A percentile compares a stretch with the other conserved stretches of the same genome.
Conservation (phyloP, 306 rosid species). For the Quercus engelmannii region DNA sequence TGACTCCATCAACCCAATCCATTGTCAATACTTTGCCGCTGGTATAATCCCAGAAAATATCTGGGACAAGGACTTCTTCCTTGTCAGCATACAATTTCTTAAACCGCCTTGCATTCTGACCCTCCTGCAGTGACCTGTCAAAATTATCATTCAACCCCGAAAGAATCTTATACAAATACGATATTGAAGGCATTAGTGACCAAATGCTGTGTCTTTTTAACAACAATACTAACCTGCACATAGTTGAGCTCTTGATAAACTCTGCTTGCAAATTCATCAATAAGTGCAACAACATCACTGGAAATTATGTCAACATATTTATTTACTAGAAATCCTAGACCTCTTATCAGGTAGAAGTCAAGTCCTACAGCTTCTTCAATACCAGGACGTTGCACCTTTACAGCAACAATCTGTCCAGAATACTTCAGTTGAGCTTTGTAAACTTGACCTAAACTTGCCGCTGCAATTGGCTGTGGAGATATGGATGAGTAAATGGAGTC, state of each 20-base stretch:
- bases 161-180: conserved; percentile 28
- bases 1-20: conserved; percentile 96
- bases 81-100: conserved; percentile 91
- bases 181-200: neutral
- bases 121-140: conserved; percentile 97
- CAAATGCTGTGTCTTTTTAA: neutral
- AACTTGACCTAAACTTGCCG: conserved; percentile 98
- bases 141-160: conserved; percentile 77
- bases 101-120: conserved; percentile 83
- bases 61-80: conserved; percentile 80
- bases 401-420: conserved; percentile 75
- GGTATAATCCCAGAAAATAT: conserved; percentile 90
- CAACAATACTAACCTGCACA: conserved; percentile 67
- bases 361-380: conserved; percentile 90
- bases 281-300: conserved; percentile 79
- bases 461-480: conserved; percentile 83
- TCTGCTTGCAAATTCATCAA: conserved; percentile 88
- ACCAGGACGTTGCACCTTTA: conserved; percentile 94
- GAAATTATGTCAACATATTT: conserved; percentile 74
- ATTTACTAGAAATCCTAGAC: conserved; percentile 70
- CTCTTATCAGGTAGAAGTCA: conserved; percentile 84
- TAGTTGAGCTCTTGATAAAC: conserved; percentile 97
- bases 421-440: conserved; percentile 71
- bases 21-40: conserved; percentile 82
- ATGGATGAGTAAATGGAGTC: conserved; percentile 70